These are phyloP conservation scores for Alternaria arborescens DNA, from an alignment of 2,329 filamentous ascomycete species.

Conservation along the genomic window DNA sequence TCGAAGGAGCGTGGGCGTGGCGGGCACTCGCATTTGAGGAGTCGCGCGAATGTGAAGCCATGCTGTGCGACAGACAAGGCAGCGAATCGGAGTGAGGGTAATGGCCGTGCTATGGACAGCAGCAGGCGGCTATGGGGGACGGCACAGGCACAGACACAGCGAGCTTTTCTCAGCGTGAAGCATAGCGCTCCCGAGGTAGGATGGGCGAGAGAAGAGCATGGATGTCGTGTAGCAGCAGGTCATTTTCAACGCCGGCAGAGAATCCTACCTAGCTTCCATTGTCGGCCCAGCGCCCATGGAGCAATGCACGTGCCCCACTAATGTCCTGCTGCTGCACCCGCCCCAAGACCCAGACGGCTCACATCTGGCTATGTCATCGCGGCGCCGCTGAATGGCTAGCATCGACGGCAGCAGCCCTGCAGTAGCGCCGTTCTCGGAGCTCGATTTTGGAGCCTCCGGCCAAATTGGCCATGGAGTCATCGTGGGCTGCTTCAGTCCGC, in stretches of 20 bases:
- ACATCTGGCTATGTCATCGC: not conserved
- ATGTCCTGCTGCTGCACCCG: slow-evolving; percentile 8
- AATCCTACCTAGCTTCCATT: slow-evolving; percentile 21
- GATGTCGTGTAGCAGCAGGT: slow-evolving; percentile 8
- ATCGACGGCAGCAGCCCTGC: slow-evolving; percentile 19
- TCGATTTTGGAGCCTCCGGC: slow-evolving; percentile 17
- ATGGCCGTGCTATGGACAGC: slow-evolving; percentile 6
- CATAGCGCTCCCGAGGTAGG: slow-evolving; percentile 27
- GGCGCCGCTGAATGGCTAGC: not conserved
- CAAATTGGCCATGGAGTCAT: slow-evolving; percentile 41
- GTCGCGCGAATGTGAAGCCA: slow-evolving; percentile 40
- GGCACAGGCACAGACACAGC: slow-evolving; percentile 1
- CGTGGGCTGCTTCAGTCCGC: slow-evolving; percentile 16
- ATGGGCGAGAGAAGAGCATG: slow-evolving; percentile 10
- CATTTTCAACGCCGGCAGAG: slow-evolving; percentile 15
- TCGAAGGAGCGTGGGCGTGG: slow-evolving; percentile 47
- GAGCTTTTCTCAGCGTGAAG: slow-evolving; percentile 16
- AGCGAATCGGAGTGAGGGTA: slow-evolving; percentile 10
- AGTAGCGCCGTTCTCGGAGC: slow-evolving; percentile 38
- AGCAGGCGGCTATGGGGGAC: not conserved
- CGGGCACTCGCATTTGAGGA: slow-evolving; percentile 42
- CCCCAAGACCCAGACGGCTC: not conserved
- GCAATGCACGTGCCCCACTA: slow-evolving; percentile 33
- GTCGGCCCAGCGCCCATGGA: not conserved
- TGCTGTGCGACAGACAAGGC: slow-evolving; percentile 1